Evolutionary conservation across 805 yeast genomes (phyloP), one percentile per base, ranked within the genome.

Genomic region (Saturnispora mendoncae): DNA sequence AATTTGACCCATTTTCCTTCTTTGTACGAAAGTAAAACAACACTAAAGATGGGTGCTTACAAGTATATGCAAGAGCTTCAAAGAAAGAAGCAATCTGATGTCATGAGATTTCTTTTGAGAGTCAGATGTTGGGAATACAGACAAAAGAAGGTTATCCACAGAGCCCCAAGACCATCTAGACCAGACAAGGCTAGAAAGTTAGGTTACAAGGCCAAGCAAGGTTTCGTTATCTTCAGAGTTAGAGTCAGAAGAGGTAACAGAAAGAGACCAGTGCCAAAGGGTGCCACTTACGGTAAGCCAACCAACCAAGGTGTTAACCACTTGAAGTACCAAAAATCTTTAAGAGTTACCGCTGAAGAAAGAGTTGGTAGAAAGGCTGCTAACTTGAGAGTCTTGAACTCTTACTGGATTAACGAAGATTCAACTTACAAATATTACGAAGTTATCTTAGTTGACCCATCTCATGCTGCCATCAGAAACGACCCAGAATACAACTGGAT

Each of bases 111-210:
- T 86, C 78, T 92, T 67, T 84, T 84, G 76, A 84, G 98, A 74
- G 95, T 92, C 80, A 86, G 98, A 85, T 92, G 96, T 78, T 92
- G 98, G 98, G 98, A 92, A 76, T 92, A 87, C 95, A 88, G 98
- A 79, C 98, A 92, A 78, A 81, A 82, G 79, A 81, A 77, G 66
- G 97, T 88, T 59, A 83, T 92, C 73, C 97, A 92, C 96, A 84
- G 98, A 73, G 97, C 97, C 60, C 61, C 94, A 47, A 86, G 90
- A 72, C 98, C 98, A 64, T 83, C 97, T 60, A 88, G 97, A 76
- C 98, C 98, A 72, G 98, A 92, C 76, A 92, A 92, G 92, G 98
- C 98, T 65, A 90, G 98, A 82, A 86, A 95, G 74, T 83, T 92
- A 66, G 98, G 98, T 61, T 92, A 92, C 96, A 92, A 92, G 84